These are phyloP conservation scores for Vanderwaltozyma polyspora DNA, from an alignment of 805 yeast genomes.

Conservation along the genomic window DNA sequence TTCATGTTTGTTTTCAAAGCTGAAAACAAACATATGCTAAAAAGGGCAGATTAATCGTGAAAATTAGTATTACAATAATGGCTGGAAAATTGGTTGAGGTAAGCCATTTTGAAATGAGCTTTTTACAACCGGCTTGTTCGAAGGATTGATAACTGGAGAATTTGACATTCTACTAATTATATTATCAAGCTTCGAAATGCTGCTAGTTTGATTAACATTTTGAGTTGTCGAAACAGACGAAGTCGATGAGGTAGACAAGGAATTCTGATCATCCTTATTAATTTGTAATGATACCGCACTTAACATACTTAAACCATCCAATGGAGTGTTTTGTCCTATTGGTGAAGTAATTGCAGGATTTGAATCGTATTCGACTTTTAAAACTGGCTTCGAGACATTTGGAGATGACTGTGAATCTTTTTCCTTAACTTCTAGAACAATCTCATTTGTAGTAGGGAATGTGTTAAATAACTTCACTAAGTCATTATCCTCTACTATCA, in stretches of 20 bases:
- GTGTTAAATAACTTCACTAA: constrained; percentile 35
- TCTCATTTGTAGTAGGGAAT: constrained; percentile 21
- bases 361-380: neutral
- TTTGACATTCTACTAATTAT: constrained; percentile 13
- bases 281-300: constrained; percentile 23
- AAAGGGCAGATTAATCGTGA: too few species aligned
- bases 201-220: constrained; percentile 3
- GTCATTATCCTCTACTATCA: constrained; percentile 35
- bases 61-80: constrained; percentile 15
- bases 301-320: constrained; percentile 19
- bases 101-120: constrained; percentile 19
- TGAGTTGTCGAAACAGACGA: neutral
- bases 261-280: constrained; percentile 3
- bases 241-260: constrained; percentile 3
- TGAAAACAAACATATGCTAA: too few species aligned
- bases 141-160: constrained; percentile 4
- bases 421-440: constrained; percentile 32
- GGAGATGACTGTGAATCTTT: constrained; percentile 5
- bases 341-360: too few species aligned
- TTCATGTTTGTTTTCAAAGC: too few species aligned
- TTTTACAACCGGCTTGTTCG: constrained; percentile 5
- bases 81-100: constrained; percentile 26
- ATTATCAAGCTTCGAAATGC: constrained; percentile 11
- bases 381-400: constrained; percentile 8
- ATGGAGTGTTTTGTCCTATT: neutral